Conservation (phyloP, 768 basidiomycete species). For the Krasilnikovozyma curviuscula region DNA sequence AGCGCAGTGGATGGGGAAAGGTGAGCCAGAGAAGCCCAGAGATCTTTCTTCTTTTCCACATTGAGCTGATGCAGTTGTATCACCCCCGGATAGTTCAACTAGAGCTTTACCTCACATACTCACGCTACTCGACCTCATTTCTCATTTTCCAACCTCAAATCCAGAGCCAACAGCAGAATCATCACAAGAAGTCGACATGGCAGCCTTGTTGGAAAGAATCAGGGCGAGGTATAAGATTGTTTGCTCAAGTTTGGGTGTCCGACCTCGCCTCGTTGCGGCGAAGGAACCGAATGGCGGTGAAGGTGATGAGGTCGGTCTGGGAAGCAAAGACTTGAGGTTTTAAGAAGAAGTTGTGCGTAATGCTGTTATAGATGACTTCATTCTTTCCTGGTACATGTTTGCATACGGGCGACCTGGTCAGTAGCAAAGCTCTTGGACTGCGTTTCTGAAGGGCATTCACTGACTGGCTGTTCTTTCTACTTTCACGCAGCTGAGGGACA, state of each 20-base stretch:
- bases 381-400: no score
- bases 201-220: conserved; percentile 60
- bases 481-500: no score
- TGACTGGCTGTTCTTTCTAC: no score
- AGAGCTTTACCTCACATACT: conserved; percentile 20
- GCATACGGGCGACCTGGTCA: no score
- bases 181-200: conserved; percentile 37
- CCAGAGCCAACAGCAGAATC: conserved; percentile 1
- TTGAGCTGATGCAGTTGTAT: background rate
- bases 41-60: background rate
- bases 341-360: no score
- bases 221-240: conserved; percentile 70
- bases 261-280: conserved; percentile 27
- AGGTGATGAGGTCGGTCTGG: no score
- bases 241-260: conserved; percentile 60
- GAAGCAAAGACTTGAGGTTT: no score
- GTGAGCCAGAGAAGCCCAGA: conserved; percentile 34
- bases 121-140: background rate
- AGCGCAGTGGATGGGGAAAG: conserved; percentile 23
- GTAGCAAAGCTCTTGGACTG: no score
- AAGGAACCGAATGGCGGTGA: no score
- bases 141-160: background rate
- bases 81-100: conserved; percentile 13
- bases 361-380: no score
- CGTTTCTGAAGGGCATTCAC: no score